Conservation (phyloP, 2,329 filamentous ascomycete species). For the Pseudocercospora cruenta region DNA sequence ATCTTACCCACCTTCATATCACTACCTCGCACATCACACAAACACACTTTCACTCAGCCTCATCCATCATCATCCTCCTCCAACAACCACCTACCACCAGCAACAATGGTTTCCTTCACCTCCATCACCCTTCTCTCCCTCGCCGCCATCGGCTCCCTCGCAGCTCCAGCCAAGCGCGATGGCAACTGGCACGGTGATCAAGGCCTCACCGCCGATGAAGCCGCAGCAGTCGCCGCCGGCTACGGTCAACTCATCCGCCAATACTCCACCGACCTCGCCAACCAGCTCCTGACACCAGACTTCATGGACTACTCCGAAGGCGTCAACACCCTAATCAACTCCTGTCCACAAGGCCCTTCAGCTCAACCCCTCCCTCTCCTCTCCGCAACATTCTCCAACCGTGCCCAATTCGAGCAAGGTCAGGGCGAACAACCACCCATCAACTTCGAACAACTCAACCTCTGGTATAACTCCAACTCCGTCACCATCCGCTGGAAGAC, state of each 20-base stretch:
- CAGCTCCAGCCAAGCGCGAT: conserved; percentile 13
- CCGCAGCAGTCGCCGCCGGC: conserved; percentile 33
- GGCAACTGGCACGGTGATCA: conserved; percentile 2
- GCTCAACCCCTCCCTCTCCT: conserved; percentile 28
- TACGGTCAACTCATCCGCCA: conserved; percentile 36
- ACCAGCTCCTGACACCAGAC: conserved; percentile 29
- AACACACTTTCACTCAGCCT: conserved; percentile 2
- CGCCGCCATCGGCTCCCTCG: conserved; percentile 8
- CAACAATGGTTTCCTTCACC: conserved; percentile 13
- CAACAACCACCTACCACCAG: background rate
- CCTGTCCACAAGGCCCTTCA: conserved; percentile 34
- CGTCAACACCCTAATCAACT: conserved; percentile 41
- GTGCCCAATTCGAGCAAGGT: conserved; percentile 33
- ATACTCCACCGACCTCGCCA: conserved; percentile 33
- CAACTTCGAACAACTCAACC: conserved; percentile 36
- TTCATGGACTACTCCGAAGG: conserved; percentile 40
- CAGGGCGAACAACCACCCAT: conserved; percentile 38
- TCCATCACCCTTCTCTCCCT: conserved; percentile 8
- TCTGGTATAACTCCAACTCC: conserved; percentile 36
- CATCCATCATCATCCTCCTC: background rate
- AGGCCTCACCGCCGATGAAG: conserved; percentile 33
- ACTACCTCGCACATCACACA: background rate
- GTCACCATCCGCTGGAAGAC: conserved; percentile 38
- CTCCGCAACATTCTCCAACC: conserved; percentile 34
- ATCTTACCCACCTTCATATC: conserved; percentile 1